A percentile compares a stretch with the other conserved stretches of the same genome.
phyloP scores from a whole-genome alignment of 148 eudicot genomes.

The Rhododendron williamsianum region DNA sequence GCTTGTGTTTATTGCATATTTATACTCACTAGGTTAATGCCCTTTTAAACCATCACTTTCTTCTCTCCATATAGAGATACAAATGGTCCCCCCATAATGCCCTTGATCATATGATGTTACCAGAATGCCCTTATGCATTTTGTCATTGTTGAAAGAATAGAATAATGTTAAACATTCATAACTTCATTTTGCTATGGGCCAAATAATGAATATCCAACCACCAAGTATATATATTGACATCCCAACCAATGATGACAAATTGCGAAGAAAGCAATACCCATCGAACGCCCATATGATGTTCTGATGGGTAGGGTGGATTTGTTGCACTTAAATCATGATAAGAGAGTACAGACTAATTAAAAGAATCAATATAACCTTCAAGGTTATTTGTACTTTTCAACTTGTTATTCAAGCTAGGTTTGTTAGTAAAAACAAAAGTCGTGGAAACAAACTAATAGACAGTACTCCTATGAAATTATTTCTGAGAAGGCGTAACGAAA shows the following conservation, averaged over 20 bases:
- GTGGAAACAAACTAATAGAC: neutral
- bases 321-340: neutral
- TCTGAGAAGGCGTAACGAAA: neutral
- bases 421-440: neutral
- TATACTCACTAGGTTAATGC: slow-evolving; percentile 29
- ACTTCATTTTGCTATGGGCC: neutral
- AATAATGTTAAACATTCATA: neutral
- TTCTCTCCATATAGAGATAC: neutral
- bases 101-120: slow-evolving; percentile 18
- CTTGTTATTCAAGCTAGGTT: neutral
- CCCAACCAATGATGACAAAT: neutral
- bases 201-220: neutral
- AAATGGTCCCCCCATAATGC: slow-evolving; percentile 13
- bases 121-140: slow-evolving; percentile 12
- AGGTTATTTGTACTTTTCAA: neutral
- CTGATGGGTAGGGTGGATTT: neutral
- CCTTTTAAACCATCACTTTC: slow-evolving; percentile 17
- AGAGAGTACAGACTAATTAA: neutral
- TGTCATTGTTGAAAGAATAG: neutral
- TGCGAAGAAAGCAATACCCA: no score
- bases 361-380: no score
- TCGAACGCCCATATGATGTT: neutral
- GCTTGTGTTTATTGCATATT: slow-evolving; percentile 34
- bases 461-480: neutral
- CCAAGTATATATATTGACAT: neutral